A percentile compares a stretch with the other conserved stretches of the same genome.
Conservation (phyloP, 148 eudicot species). For the Chenopodium berlandieri region DNA sequence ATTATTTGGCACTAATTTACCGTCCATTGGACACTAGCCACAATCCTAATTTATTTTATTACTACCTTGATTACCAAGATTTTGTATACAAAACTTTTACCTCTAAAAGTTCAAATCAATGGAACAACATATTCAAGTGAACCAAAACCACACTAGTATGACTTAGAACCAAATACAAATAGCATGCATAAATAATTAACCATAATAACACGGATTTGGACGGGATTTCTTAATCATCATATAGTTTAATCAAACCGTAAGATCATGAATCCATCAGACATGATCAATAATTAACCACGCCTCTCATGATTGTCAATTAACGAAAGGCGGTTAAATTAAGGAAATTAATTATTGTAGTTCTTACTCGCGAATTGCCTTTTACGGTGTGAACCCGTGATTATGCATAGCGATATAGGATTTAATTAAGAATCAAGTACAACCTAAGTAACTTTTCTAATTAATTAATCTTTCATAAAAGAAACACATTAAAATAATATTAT, state of each 20-base stretch:
- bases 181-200: slow-evolving; percentile 26
- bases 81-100: slow-evolving; percentile 16
- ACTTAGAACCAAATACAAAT: not conserved
- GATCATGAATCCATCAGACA: not conserved
- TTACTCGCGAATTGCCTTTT: slow-evolving; percentile 15
- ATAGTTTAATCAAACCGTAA: slow-evolving; percentile 6
- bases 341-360: not conserved
- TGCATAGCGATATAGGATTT: not conserved
- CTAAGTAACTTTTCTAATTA: slow-evolving; percentile 2
- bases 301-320: slow-evolving; percentile 18
- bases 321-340: not conserved
- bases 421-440: slow-evolving; percentile 18
- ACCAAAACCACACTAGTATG: slow-evolving; percentile 1
- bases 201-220: slow-evolving; percentile 23
- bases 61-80: slow-evolving; percentile 21
- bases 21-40: slow-evolving; percentile 14
- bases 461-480: slow-evolving; percentile 4
- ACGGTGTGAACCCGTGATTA: slow-evolving; percentile 12
- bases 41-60: slow-evolving; percentile 19
- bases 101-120: slow-evolving; percentile 14
- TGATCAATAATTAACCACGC: slow-evolving; percentile 13
- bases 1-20: slow-evolving; percentile 14
- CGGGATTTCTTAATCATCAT: slow-evolving; percentile 20
- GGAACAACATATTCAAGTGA: slow-evolving; percentile 9
- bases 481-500: not conserved